Conservation (phyloP, 1,139 yeast species). For the Debaryomycetaceae sp. region DNA sequence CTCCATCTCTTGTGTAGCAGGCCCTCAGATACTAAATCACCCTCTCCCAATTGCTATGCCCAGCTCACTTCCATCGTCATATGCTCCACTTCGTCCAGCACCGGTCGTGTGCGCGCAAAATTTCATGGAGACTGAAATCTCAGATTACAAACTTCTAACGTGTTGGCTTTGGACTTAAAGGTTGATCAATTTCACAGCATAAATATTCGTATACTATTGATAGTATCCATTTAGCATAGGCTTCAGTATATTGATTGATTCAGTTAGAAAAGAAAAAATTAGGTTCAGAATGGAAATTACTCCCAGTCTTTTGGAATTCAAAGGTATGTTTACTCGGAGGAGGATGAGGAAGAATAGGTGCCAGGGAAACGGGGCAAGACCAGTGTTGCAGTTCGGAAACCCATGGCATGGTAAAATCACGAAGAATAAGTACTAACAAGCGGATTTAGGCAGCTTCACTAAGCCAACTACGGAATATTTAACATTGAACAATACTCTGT, state of each 20-base stretch:
- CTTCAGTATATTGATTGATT: background rate
- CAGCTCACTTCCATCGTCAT: too few species aligned
- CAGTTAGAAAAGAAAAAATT: background rate
- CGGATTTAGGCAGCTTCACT: constrained; percentile 59
- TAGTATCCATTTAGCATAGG: background rate
- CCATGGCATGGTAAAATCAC: too few species aligned
- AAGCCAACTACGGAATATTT: constrained; percentile 68
- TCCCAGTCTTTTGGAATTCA: constrained; percentile 63
- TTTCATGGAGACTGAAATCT: background rate
- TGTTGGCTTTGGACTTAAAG: background rate
- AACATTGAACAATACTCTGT: constrained; percentile 62
- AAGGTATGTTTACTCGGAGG: constrained; percentile 51
- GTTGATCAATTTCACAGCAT: background rate
- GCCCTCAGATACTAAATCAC: too few species aligned
- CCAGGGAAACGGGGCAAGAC: background rate
- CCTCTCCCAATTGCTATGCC: too few species aligned
- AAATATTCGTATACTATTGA: background rate
- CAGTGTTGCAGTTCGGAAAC: too few species aligned
- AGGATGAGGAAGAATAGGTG: background rate
- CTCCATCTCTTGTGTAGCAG: too few species aligned
- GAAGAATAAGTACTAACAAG: background rate
- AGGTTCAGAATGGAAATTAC: constrained; percentile 51
- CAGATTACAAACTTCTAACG: background rate
- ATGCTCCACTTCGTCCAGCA: too few species aligned
- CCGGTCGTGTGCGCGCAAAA: background rate